These are phyloP conservation scores for Saitozyma podzolica DNA, from an alignment of 768 basidiomycete genomes.

Conservation along the genomic window DNA sequence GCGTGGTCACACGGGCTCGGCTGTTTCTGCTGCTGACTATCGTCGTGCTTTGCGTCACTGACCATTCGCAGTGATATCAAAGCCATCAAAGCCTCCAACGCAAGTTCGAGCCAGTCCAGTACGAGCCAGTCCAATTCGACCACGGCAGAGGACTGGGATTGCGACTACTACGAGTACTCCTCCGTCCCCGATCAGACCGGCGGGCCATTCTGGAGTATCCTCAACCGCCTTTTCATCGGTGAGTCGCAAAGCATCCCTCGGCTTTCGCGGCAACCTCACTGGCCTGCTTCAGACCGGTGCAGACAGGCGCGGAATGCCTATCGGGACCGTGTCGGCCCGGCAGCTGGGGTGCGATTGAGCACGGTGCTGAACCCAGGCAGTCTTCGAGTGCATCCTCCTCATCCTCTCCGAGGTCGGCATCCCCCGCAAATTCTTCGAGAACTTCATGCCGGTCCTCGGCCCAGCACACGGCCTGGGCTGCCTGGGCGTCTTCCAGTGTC, in stretches of 20 bases:
- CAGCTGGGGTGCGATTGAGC: neutral
- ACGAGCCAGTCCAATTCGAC: neutral
- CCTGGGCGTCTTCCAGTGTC: conserved; percentile 80
- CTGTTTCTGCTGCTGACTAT: neutral
- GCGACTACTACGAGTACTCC: conserved; percentile 72
- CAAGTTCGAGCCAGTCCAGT: conserved; percentile 5
- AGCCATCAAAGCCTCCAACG: conserved; percentile 34
- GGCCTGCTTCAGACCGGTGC: neutral
- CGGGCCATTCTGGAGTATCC: conserved; percentile 86
- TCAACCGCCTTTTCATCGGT: conserved; percentile 79
- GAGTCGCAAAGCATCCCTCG: neutral
- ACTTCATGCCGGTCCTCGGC: conserved; percentile 84
- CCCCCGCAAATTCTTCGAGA: conserved; percentile 67
- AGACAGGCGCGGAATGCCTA: neutral
- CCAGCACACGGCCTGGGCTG: conserved; percentile 80
- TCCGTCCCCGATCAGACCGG: conserved; percentile 86
- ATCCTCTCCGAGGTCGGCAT: conserved; percentile 80
- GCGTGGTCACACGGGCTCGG: neutral
- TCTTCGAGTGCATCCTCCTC: conserved; percentile 78
- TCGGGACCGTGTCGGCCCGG: too few species aligned
- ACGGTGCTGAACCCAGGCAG: conserved; percentile 13
- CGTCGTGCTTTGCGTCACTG: too few species aligned
- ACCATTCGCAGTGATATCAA: conserved; percentile 51
- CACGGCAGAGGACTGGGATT: conserved; percentile 55
- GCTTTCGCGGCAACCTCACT: neutral